A percentile compares a stretch with the other conserved stretches of the same genome.
Evolutionary conservation across 2,329 filamentous ascomycete genomes (phyloP).

Genomic region (Cladosporium colombiae): DNA sequence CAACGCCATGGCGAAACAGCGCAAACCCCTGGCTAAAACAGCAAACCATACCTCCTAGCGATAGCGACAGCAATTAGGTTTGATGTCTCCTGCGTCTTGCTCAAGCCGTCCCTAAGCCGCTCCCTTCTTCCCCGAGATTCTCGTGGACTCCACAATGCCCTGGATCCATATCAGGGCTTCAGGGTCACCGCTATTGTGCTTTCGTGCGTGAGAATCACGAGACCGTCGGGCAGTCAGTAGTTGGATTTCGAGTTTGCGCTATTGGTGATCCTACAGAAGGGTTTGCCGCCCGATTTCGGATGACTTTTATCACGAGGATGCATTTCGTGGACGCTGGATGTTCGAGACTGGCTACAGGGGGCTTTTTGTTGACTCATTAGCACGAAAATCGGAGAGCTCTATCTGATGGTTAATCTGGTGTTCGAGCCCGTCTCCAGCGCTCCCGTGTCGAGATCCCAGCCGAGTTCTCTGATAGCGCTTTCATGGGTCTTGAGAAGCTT

Average conservation of each 20-base stretch:
- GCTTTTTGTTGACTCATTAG: background rate
- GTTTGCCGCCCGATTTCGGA: background rate
- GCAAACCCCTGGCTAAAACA: background rate
- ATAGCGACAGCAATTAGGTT: background rate
- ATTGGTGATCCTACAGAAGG: background rate
- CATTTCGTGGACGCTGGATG: background rate
- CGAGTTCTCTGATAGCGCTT: constrained; percentile 46
- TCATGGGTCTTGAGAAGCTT: constrained; percentile 50
- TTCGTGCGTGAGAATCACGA: background rate
- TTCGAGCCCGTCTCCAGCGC: constrained; percentile 62
- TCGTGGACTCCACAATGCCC: background rate
- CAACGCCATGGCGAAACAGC: background rate
- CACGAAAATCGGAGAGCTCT: too few species aligned
- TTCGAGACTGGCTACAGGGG: background rate
- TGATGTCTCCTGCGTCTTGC: background rate
- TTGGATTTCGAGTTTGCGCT: background rate
- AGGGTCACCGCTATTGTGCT: background rate
- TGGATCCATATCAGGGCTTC: background rate
- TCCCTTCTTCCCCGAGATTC: background rate
- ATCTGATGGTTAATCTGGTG: background rate
- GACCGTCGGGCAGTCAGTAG: background rate
- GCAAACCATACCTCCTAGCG: background rate
- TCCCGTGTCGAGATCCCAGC: constrained; percentile 67
- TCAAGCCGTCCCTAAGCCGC: background rate
- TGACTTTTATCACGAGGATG: background rate